These are phyloP conservation scores for Mycena floridula DNA, from an alignment of 768 basidiomycete species.

Conservation along the genomic window DNA sequence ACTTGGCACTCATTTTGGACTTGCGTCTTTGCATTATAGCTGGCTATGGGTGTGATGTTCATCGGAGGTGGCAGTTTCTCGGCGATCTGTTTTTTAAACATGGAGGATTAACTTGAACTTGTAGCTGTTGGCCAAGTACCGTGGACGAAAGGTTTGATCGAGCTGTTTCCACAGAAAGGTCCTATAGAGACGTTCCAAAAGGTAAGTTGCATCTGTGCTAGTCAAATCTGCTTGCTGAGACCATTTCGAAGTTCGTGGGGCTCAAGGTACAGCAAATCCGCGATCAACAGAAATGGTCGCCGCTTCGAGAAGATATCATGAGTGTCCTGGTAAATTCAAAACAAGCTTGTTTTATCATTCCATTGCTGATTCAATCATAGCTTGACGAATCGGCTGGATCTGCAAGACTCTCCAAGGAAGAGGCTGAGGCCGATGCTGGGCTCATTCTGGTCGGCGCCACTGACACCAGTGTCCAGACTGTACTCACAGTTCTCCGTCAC, in stretches of 20 bases:
- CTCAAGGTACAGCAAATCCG: constrained; percentile 11
- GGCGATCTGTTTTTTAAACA: not conserved
- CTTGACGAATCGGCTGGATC: constrained; percentile 7
- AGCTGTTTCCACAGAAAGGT: constrained; percentile 11
- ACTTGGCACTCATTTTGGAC: not conserved
- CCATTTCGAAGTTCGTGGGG: constrained; percentile 12
- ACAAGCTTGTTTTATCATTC: not conserved
- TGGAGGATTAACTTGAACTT: too few species aligned
- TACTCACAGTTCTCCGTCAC: constrained; percentile 12
- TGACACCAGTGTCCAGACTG: constrained; percentile 14
- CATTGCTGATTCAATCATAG: constrained; percentile 1
- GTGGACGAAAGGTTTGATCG: constrained; percentile 14
- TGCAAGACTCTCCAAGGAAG: constrained; percentile 5
- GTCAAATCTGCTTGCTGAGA: too few species aligned
- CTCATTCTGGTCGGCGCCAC: constrained; percentile 17
- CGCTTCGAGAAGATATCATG: constrained; percentile 10
- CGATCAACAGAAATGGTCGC: constrained; percentile 6
- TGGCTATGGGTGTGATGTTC: constrained; percentile 14
- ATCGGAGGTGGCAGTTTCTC: constrained; percentile 10
- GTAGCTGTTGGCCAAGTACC: constrained; percentile 19
- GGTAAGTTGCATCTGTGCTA: too few species aligned
- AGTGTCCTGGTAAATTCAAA: constrained; percentile 17
- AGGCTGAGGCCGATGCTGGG: constrained; percentile 15
- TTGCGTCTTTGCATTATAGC: too few species aligned
- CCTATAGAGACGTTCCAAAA: constrained; percentile 15